A percentile compares a stretch with the other conserved stretches of the same genome.
Conservation (phyloP, 306 rosid genomes). For the Cucurbita ficifolia region DNA sequence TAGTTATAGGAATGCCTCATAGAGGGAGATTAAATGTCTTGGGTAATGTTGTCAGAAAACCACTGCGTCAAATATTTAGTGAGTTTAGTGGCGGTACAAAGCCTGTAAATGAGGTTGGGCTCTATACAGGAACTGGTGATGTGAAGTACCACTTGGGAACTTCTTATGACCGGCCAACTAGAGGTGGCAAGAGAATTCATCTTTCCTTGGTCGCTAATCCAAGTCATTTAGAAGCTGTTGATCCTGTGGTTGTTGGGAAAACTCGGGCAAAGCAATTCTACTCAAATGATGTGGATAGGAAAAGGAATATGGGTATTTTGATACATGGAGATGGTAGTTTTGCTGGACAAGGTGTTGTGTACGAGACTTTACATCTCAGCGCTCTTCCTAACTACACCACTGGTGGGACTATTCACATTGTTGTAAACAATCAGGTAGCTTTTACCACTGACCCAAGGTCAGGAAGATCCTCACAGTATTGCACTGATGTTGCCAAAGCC, state of each 20-base stretch:
- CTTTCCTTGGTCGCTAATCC: conserved; percentile 87
- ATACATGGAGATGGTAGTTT: conserved; percentile 97
- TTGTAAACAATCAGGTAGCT: conserved; percentile 91
- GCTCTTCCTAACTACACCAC: conserved; percentile 88
- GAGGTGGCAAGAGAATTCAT: conserved; percentile 75
- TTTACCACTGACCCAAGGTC: conserved; percentile 80
- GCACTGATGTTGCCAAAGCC: conserved; percentile 97
- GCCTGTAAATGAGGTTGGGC: conserved; percentile 74
- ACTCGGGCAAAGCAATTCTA: conserved; percentile 85
- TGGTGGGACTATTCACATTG: conserved; percentile 90
- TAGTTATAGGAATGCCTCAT: conserved; percentile 85
- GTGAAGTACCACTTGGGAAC: conserved; percentile 93
- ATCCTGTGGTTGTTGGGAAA: conserved; percentile 85
- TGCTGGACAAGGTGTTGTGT: conserved; percentile 96
- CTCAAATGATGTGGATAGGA: conserved; percentile 51
- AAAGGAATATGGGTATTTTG: conserved; percentile 64
- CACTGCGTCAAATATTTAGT: conserved; percentile 74
- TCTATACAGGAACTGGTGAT: conserved; percentile 91
- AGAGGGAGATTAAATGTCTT: conserved; percentile 75
- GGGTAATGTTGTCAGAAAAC: conserved; percentile 87
- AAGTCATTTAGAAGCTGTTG: conserved; percentile 88
- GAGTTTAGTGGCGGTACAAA: conserved; percentile 75
- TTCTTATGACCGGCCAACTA: conserved; percentile 82
- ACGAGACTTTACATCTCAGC: conserved; percentile 86
- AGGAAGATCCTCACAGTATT: conserved; percentile 85